Percentiles rank a stretch among this genome's conserved stretches.
phyloP scores from a whole-genome alignment of 1,284 basidiomycete species.

The Singerocomus rubriflavus region DNA sequence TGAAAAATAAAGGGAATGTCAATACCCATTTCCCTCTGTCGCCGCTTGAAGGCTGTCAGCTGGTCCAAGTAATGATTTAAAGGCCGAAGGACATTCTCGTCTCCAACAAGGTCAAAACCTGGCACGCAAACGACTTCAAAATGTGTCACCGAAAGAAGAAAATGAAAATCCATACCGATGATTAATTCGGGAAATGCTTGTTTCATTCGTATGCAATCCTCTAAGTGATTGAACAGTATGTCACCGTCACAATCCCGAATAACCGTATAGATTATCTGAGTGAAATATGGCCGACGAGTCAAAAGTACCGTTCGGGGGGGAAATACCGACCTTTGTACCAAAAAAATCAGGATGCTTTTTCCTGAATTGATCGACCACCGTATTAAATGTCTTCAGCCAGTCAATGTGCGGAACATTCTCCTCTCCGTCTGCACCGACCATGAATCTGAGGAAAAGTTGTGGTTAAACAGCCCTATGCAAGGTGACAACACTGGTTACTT shows the following conservation, averaged over 20 bases:
- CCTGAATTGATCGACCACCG: slow-evolving; percentile 55
- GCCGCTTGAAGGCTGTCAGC: slow-evolving; percentile 57
- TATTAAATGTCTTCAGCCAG: slow-evolving; percentile 57
- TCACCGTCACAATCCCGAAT: slow-evolving; percentile 55
- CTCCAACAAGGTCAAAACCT: slow-evolving; percentile 81
- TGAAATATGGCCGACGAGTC: neutral
- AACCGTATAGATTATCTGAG: slow-evolving; percentile 70
- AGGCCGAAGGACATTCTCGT: slow-evolving; percentile 64
- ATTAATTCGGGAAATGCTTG: slow-evolving; percentile 73
- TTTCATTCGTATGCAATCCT: slow-evolving; percentile 73
- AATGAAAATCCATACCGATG: slow-evolving; percentile 42
- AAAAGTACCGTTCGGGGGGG: slow-evolving; percentile 5
- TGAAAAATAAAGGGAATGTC: slow-evolving; percentile 79
- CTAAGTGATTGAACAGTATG: slow-evolving; percentile 62
- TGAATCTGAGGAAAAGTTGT: slow-evolving; percentile 34
- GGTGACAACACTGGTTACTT: slow-evolving; percentile 40
- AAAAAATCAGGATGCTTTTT: slow-evolving; percentile 58
- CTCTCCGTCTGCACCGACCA: slow-evolving; percentile 55
- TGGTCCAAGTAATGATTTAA: slow-evolving; percentile 63
- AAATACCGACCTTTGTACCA: slow-evolving; percentile 51
- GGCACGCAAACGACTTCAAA: neutral
- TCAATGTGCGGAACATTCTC: slow-evolving; percentile 58
- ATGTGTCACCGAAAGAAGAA: neutral
- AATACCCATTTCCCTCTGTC: slow-evolving; percentile 54
- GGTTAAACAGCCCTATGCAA: neutral